These are phyloP conservation scores for Hortiboletus flavorubellus DNA, from an alignment of 768 basidiomycete genomes.

Conservation along the genomic window DNA sequence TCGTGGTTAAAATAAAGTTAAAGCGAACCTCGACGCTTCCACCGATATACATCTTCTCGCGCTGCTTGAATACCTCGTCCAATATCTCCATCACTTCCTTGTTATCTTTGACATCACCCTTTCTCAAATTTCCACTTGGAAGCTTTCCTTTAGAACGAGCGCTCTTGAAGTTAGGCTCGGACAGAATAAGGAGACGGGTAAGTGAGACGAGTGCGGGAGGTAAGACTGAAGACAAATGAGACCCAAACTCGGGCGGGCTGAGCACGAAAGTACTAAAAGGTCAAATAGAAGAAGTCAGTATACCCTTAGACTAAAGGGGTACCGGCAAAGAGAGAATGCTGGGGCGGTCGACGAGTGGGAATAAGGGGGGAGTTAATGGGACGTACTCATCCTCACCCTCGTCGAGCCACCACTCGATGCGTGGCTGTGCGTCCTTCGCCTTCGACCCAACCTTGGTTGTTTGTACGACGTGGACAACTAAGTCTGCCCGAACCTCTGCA, in stretches of 20 bases:
- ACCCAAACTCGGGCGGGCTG: conserved; percentile 33
- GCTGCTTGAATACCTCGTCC: conserved; percentile 44
- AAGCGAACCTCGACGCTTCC: conserved; percentile 41
- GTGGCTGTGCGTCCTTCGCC: conserved; percentile 16
- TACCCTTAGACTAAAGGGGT: not conserved
- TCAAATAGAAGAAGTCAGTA: not conserved
- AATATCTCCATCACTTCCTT: conserved; percentile 43
- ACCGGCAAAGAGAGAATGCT: not conserved
- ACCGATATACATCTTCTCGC: conserved; percentile 42
- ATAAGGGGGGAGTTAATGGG: not conserved
- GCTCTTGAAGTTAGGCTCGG: conserved; percentile 57
- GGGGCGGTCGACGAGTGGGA: not conserved
- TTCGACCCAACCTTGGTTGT: conserved; percentile 12
- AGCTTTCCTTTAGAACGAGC: conserved; percentile 59
- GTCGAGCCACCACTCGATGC: conserved; percentile 94
- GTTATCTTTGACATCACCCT: conserved; percentile 1
- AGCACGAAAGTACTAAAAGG: conserved; percentile 12
- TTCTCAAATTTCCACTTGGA: conserved; percentile 59
- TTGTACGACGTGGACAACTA: conserved; percentile 47
- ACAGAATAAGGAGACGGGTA: conserved; percentile 56
- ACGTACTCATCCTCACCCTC: conserved; percentile 86
- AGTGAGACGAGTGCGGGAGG: conserved; percentile 64
- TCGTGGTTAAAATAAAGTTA: not conserved
- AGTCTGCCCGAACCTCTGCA: conserved; percentile 73
- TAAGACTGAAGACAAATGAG: conserved; percentile 53